These are phyloP conservation scores for Cryptococcus sp. DNA, from an alignment of 1,284 basidiomycete species.

Conservation along the genomic window DNA sequence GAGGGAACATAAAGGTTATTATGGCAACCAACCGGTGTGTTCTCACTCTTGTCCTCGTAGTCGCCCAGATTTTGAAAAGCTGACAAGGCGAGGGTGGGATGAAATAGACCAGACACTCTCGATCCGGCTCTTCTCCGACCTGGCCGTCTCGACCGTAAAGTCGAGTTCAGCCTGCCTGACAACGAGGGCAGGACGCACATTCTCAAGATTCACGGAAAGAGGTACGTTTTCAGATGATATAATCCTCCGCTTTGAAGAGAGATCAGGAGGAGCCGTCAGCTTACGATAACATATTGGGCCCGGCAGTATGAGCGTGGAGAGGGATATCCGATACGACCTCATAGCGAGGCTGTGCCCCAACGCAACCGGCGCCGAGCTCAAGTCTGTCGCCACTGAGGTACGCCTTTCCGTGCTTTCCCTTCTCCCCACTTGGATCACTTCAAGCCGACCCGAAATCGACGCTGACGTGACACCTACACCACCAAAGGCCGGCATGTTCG, in stretches of 20 bases:
- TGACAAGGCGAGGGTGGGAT: neutral
- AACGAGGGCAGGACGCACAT: conserved; percentile 96
- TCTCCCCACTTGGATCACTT: neutral
- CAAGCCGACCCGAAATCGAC: neutral
- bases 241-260: too few species aligned
- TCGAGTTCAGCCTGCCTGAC: conserved; percentile 95
- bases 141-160: conserved; percentile 89
- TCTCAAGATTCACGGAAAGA: conserved; percentile 91
- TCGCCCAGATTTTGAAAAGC: neutral
- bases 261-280: neutral
- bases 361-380: conserved; percentile 94
- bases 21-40: conserved; percentile 95
- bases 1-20: conserved; percentile 98
- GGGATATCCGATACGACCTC: conserved; percentile 95
- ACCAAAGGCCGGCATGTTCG: conserved; percentile 94
- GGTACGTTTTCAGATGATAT: conserved; percentile 53
- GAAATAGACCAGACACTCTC: conserved; percentile 84
- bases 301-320: conserved; percentile 89
- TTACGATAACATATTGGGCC: neutral
- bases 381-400: conserved; percentile 94
- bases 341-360: conserved; percentile 97
- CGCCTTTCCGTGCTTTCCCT: conserved; percentile 20
- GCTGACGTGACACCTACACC: conserved; percentile 1
- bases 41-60: neutral
- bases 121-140: conserved; percentile 96